phyloP scores from a whole-genome alignment of 768 basidiomycete genomes.

The Candolleomyces efflorescens region DNA sequence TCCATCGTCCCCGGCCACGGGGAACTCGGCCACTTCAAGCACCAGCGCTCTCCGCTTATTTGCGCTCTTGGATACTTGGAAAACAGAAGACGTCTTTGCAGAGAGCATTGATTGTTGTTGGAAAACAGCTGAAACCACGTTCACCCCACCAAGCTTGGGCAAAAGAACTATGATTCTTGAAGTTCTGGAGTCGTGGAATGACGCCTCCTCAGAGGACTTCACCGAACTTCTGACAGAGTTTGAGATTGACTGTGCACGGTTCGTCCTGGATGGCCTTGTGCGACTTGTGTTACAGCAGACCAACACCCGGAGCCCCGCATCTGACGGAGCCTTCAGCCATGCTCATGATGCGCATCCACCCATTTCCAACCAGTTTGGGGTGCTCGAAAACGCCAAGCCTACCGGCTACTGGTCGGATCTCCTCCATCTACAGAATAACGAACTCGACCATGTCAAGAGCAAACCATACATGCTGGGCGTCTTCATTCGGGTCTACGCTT shows the following conservation, averaged over 20 bases:
- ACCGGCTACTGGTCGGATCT: conserved; percentile 44
- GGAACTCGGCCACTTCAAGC: not conserved
- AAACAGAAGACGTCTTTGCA: conserved; percentile 28
- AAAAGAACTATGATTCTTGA: not conserved
- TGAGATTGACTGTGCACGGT: conserved; percentile 57
- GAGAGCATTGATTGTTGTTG: conserved; percentile 43
- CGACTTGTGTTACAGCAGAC: conserved; percentile 34
- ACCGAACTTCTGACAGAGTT: conserved; percentile 38
- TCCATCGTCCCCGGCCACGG: not conserved
- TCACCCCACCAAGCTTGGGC: not conserved
- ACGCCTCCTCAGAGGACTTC: not conserved
- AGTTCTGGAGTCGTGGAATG: not conserved
- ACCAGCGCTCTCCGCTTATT: not conserved
- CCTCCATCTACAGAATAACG: conserved; percentile 55
- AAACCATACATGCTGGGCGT: conserved; percentile 50
- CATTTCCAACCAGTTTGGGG: not conserved
- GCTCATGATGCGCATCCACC: too few relatives aligned
- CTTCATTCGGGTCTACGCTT: conserved; percentile 51
- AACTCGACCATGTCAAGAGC: conserved; percentile 39
- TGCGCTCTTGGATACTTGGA: conserved; percentile 20
- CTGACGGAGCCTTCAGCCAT: not conserved
- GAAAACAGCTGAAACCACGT: conserved; percentile 30
- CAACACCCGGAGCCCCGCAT: conserved; percentile 1
- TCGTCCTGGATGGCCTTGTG: conserved; percentile 48
- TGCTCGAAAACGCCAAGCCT: not conserved